These are phyloP conservation scores for Podochytrium sp. DNA, from an alignment of 192 early-diverging fungal genomes.

Conservation along the genomic window DNA sequence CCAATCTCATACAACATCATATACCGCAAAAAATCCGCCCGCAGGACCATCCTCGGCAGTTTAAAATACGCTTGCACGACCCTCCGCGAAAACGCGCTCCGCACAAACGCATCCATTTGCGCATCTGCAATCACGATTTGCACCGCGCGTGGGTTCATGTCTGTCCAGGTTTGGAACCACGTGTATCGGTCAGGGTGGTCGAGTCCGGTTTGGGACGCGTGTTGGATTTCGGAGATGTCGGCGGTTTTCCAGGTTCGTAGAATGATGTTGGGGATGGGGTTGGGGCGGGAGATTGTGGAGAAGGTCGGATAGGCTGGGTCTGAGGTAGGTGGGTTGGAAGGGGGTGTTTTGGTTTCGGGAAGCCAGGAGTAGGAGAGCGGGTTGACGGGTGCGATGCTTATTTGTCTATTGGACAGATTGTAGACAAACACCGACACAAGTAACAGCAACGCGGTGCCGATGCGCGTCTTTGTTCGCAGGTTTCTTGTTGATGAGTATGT, in stretches of 20 bases:
- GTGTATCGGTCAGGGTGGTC: conserved; percentile 9
- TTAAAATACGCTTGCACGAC: conserved; percentile 30
- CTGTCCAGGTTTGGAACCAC: conserved; percentile 19
- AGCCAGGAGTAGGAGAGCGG: neutral
- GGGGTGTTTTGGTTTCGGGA: neutral
- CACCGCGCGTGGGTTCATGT: conserved; percentile 13
- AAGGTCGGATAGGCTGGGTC: conserved; percentile 15
- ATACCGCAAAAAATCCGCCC: conserved; percentile 25
- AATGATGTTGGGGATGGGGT: conserved; percentile 19
- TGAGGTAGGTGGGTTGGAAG: neutral
- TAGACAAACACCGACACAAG: no score
- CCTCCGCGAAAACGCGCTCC: conserved; percentile 9
- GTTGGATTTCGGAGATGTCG: conserved; percentile 4
- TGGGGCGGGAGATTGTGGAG: neutral
- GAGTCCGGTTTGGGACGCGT: neutral
- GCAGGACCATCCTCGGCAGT: conserved; percentile 13
- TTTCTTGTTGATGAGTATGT: no score
- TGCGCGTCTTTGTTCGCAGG: no score
- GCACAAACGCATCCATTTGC: conserved; percentile 26
- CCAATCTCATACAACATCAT: conserved; percentile 25
- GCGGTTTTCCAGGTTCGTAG: conserved; percentile 29
- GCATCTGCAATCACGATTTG: conserved; percentile 14
- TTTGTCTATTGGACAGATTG: no score
- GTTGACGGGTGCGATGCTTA: no score
- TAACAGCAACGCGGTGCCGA: no score